A percentile compares a stretch with the other conserved stretches of the same genome.
phyloP scores from a whole-genome alignment of 345 rosid genomes.

The Arabis alpina region DNA sequence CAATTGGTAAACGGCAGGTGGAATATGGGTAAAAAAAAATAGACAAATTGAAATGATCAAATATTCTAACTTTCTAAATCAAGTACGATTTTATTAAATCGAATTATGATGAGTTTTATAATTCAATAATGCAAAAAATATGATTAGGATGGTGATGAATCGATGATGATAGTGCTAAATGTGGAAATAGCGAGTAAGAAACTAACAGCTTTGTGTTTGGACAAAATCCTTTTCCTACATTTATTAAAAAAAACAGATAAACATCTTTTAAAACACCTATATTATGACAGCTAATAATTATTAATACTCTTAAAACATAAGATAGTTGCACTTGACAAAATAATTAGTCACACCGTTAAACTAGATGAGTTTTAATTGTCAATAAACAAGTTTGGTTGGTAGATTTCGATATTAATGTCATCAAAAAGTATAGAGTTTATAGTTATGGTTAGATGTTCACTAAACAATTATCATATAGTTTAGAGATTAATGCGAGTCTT shows the following conservation, averaged over 20 bases:
- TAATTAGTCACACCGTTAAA: background rate
- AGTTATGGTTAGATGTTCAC: background rate
- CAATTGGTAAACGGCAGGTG: conserved; percentile 5
- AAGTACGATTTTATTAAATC: conserved; percentile 11
- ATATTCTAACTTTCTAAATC: background rate
- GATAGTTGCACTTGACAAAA: background rate
- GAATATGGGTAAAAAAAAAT: background rate
- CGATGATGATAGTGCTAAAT: conserved; percentile 19
- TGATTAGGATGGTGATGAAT: conserved; percentile 9
- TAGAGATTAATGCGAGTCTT: background rate
- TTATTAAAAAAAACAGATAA: background rate
- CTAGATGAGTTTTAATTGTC: background rate
- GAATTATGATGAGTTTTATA: conserved; percentile 8
- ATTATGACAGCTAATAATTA: conserved; percentile 26
- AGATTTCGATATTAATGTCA: background rate
- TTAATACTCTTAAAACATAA: background rate
- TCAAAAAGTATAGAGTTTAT: background rate
- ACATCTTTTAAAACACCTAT: conserved; percentile 17
- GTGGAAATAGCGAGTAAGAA: conserved; percentile 24
- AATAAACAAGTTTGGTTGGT: background rate
- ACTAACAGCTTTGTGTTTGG: conserved; percentile 25
- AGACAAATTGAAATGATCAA: background rate
- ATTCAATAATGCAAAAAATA: background rate
- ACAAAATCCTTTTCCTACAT: conserved; percentile 10
- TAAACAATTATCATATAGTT: background rate